Evolutionary conservation across 257 asterid genomes (phyloP), one percentile per base, ranked within the genome.

Genomic region (Solanum lycopersicoides): DNA sequence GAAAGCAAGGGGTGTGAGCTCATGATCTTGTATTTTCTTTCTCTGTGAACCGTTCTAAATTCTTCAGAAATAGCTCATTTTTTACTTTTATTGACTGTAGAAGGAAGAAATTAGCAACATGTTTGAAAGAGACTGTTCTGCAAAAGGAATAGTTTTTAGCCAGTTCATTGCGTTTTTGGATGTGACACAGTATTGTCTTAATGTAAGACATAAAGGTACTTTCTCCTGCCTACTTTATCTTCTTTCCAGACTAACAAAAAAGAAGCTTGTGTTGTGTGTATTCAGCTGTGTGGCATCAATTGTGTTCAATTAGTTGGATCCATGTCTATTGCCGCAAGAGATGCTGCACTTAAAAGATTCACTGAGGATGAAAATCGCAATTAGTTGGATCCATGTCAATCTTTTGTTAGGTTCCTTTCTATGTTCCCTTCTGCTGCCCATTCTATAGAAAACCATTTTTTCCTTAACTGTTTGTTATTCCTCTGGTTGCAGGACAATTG

Each of bases 401-500:
- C 28, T 73, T 35, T 35, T 35, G 80, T 73, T 35, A 21, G 47
- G 5, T 73, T 73, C 44, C 44, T n/a, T 73, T 35, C 47, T 73
- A 18, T 35, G 15, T 25, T 73, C 80, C 14, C 47, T 11, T 73
- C 45, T n/a, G 39, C 80, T 1, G 47, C 47, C 20, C 28, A 35
- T 9, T 35, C 45, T 18, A 1, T 73, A 2, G 80, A 35, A 18
- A 20, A 37, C 23, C 15, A 35, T 73, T 73, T 37, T 37, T 37
- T 23, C 30, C 18, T 5, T 12, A 21, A 37, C 50, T 37, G 50
- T 74, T 74, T 0, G 16, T 73, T 20, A 20, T 74, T 37, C 82
- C 50, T 37, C 14, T 73, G 20, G 21, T 74, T 88, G 86, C 92
- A 95, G 99, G 92, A 96, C 99, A 72, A 94, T 95, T 87, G 98